Conservation (phyloP, 371 early-diverging fungal species). For the Mortierella sp. region DNA sequence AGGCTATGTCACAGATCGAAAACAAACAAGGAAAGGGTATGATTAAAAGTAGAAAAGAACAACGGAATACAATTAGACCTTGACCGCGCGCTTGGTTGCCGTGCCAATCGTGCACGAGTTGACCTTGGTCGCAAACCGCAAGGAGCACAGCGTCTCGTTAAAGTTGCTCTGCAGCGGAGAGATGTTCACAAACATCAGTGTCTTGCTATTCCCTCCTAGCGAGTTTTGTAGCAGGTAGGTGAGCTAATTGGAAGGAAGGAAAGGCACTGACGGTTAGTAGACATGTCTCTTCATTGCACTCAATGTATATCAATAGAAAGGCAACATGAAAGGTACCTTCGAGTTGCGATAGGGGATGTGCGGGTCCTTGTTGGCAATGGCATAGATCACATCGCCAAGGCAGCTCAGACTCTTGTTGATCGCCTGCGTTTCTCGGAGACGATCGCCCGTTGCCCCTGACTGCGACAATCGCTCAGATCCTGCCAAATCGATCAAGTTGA, state of each 20-base stretch:
- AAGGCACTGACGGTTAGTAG: background rate
- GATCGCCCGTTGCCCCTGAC: slow-evolving; percentile 92
- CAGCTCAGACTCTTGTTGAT: slow-evolving; percentile 97
- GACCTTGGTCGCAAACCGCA: slow-evolving; percentile 97
- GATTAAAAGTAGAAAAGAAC: background rate
- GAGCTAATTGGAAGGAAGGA: slow-evolving; percentile 51
- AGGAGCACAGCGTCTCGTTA: slow-evolving; percentile 92
- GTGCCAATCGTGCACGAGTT: slow-evolving; percentile 83
- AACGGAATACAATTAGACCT: background rate
- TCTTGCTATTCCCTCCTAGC: slow-evolving; percentile 95
- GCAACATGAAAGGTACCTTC: slow-evolving; percentile 62
- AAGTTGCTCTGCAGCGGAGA: slow-evolving; percentile 82
- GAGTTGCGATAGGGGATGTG: slow-evolving; percentile 99
- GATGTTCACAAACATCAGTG: slow-evolving; percentile 99
- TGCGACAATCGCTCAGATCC: slow-evolving; percentile 95
- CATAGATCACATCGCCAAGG: slow-evolving; percentile 95
- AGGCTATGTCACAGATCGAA: background rate
- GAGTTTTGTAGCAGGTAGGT: slow-evolving; percentile 96
- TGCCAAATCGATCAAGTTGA: slow-evolving; percentile 97
- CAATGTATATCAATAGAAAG: background rate
- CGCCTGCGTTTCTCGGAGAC: slow-evolving; percentile 95
- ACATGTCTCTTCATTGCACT: background rate
- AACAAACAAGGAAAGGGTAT: background rate
- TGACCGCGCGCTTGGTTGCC: slow-evolving; percentile 59
- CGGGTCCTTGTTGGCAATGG: slow-evolving; percentile 85